Conservation (phyloP, 1,139 yeast species). For the Geotrichum armillariae region DNA sequence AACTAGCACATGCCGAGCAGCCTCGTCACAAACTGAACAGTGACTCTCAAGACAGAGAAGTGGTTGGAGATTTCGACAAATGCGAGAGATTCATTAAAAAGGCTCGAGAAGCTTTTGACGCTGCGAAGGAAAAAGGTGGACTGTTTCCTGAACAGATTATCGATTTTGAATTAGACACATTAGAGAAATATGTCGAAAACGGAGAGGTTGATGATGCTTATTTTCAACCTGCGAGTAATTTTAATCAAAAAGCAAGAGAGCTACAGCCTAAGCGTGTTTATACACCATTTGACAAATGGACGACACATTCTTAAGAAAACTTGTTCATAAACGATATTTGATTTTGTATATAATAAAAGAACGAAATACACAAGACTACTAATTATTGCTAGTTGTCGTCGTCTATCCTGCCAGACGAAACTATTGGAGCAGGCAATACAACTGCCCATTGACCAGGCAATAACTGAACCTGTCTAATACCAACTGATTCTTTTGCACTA, state of each 20-base stretch:
- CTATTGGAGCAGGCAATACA: slow-evolving; percentile 12
- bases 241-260: no score
- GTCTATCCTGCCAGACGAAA: no score
- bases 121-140: slow-evolving; percentile 21
- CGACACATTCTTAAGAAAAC: no score
- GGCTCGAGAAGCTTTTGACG: slow-evolving; percentile 7
- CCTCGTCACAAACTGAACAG: neutral
- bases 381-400: no score
- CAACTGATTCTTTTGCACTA: slow-evolving; percentile 14
- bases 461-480: slow-evolving; percentile 22
- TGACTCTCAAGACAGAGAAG: neutral
- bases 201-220: slow-evolving; percentile 15
- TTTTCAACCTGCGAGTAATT: no score
- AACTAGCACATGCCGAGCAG: slow-evolving; percentile 20
- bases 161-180: slow-evolving; percentile 22
- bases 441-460: slow-evolving; percentile 24
- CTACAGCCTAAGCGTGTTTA: no score
- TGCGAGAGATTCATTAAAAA: neutral
- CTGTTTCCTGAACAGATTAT: slow-evolving; percentile 29
- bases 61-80: slow-evolving; percentile 1
- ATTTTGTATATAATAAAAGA: no score
- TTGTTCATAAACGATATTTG: no score
- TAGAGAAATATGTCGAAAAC: slow-evolving; percentile 13
- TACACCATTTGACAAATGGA: no score
- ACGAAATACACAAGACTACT: no score